Conservation (phyloP, 768 basidiomycete species). For the Boletus speciosus region DNA sequence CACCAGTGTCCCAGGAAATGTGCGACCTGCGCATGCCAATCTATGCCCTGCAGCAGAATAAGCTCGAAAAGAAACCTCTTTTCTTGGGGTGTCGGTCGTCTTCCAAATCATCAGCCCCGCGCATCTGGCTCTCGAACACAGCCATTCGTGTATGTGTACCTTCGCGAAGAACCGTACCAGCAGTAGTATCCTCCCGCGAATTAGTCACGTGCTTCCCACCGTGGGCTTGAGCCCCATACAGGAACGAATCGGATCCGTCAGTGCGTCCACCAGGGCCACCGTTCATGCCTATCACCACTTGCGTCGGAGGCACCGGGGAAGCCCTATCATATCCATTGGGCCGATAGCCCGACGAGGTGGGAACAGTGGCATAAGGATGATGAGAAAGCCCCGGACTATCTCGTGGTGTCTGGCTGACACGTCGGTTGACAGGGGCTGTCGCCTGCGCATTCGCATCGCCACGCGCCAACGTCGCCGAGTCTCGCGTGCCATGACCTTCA, state of each 20-base stretch:
- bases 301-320: constrained; percentile 41
- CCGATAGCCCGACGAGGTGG: constrained; percentile 56
- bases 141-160: constrained; percentile 48
- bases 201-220: constrained; percentile 47
- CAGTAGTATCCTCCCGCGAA: constrained; percentile 53
- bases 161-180: constrained; percentile 35
- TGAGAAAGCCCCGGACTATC: constrained; percentile 47
- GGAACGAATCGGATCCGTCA: constrained; percentile 64
- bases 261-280: constrained; percentile 41
- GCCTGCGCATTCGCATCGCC: constrained; percentile 60
- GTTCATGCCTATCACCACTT: constrained; percentile 36
- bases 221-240: constrained; percentile 53
- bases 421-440: constrained; percentile 61
- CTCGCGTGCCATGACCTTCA: constrained; percentile 49
- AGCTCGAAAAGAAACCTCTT: constrained; percentile 58
- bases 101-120: constrained; percentile 54
- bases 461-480: constrained; percentile 37
- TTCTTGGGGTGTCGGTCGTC: constrained; percentile 64
- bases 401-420: constrained; percentile 62
- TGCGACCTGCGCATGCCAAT: constrained; percentile 31
- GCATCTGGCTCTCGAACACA: constrained; percentile 67
- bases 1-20: constrained; percentile 23
- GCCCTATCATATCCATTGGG: constrained; percentile 52
- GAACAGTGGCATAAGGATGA: constrained; percentile 72
- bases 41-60: constrained; percentile 69